phyloP scores from a whole-genome alignment of 208 protist genomes.

The Leishmania lainsoni region DNA sequence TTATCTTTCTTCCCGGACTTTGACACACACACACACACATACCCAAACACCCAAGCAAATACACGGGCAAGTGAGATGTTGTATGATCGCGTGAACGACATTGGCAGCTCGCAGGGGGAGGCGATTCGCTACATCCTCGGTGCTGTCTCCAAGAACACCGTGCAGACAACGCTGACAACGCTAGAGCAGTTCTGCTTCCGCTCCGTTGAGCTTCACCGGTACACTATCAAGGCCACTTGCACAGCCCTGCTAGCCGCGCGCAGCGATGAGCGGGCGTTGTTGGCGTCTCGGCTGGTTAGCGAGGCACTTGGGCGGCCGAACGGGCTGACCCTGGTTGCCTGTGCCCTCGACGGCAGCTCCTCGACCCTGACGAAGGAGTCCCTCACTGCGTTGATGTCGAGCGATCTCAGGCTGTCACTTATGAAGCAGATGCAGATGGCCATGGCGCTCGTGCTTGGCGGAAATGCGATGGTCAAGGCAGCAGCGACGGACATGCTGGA shows the following conservation, averaged over 20 bases:
- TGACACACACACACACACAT: not conserved
- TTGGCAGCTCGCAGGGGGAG: slow-evolving; percentile 65
- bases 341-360: slow-evolving; percentile 48
- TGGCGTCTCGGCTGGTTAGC: slow-evolving; percentile 63
- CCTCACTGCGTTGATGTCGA: slow-evolving; percentile 58
- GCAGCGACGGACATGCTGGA: slow-evolving; percentile 66
- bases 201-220: slow-evolving; percentile 62
- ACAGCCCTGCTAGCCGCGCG: slow-evolving; percentile 34
- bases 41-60: not conserved
- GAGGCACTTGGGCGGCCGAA: slow-evolving; percentile 69
- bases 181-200: slow-evolving; percentile 69
- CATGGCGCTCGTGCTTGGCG: slow-evolving; percentile 64
- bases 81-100: slow-evolving; percentile 80
- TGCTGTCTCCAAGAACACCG: slow-evolving; percentile 68
- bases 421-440: slow-evolving; percentile 78
- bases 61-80: slow-evolving; percentile 40
- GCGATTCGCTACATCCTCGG: slow-evolving; percentile 75
- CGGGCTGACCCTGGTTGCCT: slow-evolving; percentile 59
- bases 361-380: slow-evolving; percentile 51
- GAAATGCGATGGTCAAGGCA: slow-evolving; percentile 48
- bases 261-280: slow-evolving; percentile 39
- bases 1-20: not conserved
- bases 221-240: slow-evolving; percentile 47
- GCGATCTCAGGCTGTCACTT: slow-evolving; percentile 64
- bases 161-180: slow-evolving; percentile 71